Evolutionary conservation across 1,139 yeast species (phyloP).

Genomic region (Candida buenavistaensis): DNA sequence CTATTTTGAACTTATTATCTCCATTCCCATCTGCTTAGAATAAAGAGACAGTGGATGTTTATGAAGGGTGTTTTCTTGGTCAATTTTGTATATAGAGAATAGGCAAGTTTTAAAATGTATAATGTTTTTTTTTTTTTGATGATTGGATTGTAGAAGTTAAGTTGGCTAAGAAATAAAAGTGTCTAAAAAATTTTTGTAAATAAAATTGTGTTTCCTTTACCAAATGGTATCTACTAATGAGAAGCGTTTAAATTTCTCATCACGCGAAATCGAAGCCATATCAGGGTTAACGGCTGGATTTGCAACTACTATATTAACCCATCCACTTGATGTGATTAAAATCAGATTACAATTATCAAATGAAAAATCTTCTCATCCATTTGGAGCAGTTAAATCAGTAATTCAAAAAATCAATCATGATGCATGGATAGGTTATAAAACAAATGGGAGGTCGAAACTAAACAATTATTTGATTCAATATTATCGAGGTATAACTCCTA

Average conservation of each 20-base stretch:
- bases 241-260: conserved; percentile 3
- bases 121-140: too few relatives aligned
- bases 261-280: conserved; percentile 45
- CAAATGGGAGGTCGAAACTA: conserved; percentile 2
- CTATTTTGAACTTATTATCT: conserved; percentile 68
- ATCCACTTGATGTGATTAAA: conserved; percentile 86
- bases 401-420: conserved; percentile 20
- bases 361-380: conserved; percentile 10
- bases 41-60: too few relatives aligned
- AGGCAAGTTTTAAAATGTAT: too few relatives aligned
- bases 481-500: conserved; percentile 83
- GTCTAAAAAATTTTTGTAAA: too few relatives aligned
- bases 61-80: too few relatives aligned
- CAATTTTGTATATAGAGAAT: conserved; percentile 2
- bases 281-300: conserved; percentile 87
- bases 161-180: too few relatives aligned
- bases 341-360: conserved; percentile 63
- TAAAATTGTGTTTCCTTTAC: too few relatives aligned
- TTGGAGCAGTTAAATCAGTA: conserved; percentile 14
- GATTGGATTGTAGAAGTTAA: too few relatives aligned
- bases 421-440: conserved; percentile 9
- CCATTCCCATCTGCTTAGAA: conserved; percentile 72
- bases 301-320: conserved; percentile 75
- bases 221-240: too few relatives aligned
- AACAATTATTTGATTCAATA: conserved; percentile 18